A percentile compares a stretch with the other conserved stretches of the same genome.
These are phyloP conservation scores for Hemisphaericaspora xylanilytica DNA, from an alignment of 1,139 yeast species.

Conservation along the genomic window DNA sequence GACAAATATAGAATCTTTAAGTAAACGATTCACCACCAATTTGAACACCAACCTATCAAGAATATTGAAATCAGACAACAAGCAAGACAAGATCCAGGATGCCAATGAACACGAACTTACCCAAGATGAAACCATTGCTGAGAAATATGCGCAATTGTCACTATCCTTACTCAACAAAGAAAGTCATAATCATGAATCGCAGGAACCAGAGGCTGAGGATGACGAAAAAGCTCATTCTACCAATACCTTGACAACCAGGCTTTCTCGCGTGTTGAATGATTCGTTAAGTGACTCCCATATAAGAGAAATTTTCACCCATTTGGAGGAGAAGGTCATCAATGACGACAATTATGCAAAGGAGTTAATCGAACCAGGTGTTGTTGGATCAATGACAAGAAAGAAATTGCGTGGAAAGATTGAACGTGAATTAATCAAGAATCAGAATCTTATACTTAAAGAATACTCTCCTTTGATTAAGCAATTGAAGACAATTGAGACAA, in stretches of 20 bases:
- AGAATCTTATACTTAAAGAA: conserved; percentile 56
- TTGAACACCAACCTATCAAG: conserved; percentile 15
- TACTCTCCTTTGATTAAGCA: conserved; percentile 56
- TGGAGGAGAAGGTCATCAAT: conserved; percentile 39
- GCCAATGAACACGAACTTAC: conserved; percentile 9
- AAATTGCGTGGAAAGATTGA: conserved; percentile 69
- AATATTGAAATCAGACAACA: background rate
- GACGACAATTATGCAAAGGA: conserved; percentile 29
- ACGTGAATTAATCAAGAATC: conserved; percentile 64
- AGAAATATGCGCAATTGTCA: conserved; percentile 39
- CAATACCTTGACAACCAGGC: conserved; percentile 40
- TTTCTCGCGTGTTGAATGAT: conserved; percentile 51
- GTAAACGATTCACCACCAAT: conserved; percentile 32
- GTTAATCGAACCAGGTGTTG: conserved; percentile 51
- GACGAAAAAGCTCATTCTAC: conserved; percentile 1
- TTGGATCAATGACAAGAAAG: conserved; percentile 58
- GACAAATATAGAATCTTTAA: conserved; percentile 40
- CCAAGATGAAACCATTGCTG: conserved; percentile 25
- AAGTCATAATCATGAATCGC: conserved; percentile 1
- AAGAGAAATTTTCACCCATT: conserved; percentile 45
- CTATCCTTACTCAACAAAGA: conserved; percentile 21
- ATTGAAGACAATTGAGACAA: conserved; percentile 42
- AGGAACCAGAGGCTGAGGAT: conserved; percentile 2
- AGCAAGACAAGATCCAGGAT: conserved; percentile 2
- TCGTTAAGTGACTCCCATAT: conserved; percentile 48